A percentile compares a stretch with the other conserved stretches of the same genome.
Conservation (phyloP, 164 flowering plant genomes). For the Vitis cinerea region DNA sequence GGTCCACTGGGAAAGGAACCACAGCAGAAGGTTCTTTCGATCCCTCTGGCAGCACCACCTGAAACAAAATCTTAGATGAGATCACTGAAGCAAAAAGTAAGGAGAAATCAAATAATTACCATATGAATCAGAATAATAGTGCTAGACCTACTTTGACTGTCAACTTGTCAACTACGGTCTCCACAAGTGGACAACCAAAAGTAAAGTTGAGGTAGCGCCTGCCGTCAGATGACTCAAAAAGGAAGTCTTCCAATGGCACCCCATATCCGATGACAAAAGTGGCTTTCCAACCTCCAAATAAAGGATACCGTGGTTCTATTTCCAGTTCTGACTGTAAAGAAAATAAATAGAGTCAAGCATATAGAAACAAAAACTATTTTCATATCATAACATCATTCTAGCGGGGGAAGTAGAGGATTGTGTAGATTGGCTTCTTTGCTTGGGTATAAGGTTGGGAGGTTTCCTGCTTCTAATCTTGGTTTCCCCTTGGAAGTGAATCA, state of each 20-base stretch:
- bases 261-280: conserved; percentile 91
- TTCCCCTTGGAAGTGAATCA: too few relatives aligned
- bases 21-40: conserved; percentile 69
- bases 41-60: conserved; percentile 98
- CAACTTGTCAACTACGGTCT: conserved; percentile 81
- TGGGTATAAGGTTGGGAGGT: too few relatives aligned
- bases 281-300: conserved; percentile 98
- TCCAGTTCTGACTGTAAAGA: conserved; percentile 83
- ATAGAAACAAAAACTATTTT: neutral
- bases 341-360: conserved; percentile 9
- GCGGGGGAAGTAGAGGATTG: too few relatives aligned
- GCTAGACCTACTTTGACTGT: conserved; percentile 62
- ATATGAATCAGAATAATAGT: neutral
- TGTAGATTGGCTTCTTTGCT: too few relatives aligned
- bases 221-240: conserved; percentile 82
- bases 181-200: conserved; percentile 85
- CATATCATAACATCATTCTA: neutral
- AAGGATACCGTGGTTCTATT: conserved; percentile 92
- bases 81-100: neutral
- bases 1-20: conserved; percentile 72
- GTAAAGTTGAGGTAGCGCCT: conserved; percentile 86
- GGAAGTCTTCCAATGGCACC: conserved; percentile 85
- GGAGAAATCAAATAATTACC: neutral
- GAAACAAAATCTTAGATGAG: conserved; percentile 17
- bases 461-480: too few relatives aligned